phyloP scores from a whole-genome alignment of 495 filamentous ascomycete genomes.

The Mytilinidion resinicola region DNA sequence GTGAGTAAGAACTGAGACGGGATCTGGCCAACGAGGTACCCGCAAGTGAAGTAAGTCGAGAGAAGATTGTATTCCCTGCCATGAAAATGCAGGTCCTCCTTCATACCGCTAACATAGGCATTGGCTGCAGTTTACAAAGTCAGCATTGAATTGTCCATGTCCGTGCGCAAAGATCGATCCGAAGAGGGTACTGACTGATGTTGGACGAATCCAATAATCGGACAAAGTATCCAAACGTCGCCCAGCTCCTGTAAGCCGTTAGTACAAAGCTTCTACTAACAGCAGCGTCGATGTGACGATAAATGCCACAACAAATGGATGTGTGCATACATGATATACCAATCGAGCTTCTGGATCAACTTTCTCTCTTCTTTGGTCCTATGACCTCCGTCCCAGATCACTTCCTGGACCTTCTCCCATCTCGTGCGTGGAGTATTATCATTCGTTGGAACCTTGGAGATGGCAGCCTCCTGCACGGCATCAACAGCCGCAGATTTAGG shows the following conservation, averaged over 20 bases:
- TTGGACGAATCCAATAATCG: conserved; percentile 14
- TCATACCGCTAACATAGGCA: conserved; percentile 17
- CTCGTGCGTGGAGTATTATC: neutral
- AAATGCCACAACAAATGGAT: too few species aligned
- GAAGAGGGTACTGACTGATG: neutral
- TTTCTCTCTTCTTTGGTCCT: conserved; percentile 17
- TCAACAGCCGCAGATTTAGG: too few species aligned
- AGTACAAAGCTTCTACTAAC: too few species aligned
- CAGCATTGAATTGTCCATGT: neutral
- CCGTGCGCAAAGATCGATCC: neutral
- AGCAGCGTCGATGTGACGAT: too few species aligned
- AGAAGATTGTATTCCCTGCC: conserved; percentile 46
- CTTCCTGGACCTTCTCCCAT: conserved; percentile 8
- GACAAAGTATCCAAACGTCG: conserved; percentile 11
- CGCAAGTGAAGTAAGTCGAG: conserved; percentile 28
- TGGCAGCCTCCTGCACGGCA: too few species aligned
- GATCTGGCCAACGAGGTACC: too few species aligned
- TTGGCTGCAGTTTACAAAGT: neutral
- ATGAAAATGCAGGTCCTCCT: conserved; percentile 28
- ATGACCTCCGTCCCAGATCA: conserved; percentile 6
- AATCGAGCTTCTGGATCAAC: conserved; percentile 13
- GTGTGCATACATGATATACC: conserved; percentile 2
- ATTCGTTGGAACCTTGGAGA: too few species aligned
- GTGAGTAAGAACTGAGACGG: too few species aligned
- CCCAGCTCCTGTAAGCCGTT: neutral